Evolutionary conservation across 1,139 yeast genomes (phyloP).

Genomic region (Barnettozyma hawaiiensis): DNA sequence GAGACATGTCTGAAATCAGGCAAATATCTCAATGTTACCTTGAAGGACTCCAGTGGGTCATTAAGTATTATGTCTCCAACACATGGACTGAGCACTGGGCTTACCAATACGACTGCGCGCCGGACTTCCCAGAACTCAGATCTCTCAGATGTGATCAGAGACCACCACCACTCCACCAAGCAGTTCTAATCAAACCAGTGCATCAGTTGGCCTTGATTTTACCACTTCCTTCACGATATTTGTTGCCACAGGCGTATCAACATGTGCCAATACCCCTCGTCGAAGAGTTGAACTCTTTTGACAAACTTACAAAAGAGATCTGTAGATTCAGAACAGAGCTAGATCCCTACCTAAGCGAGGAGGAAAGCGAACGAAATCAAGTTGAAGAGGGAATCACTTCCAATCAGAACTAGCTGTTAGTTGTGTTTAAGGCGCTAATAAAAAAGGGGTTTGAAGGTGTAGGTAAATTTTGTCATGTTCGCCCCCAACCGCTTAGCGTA

Average conservation of each 20-base stretch:
- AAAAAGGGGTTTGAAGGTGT: too few species aligned
- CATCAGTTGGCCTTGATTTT: constrained; percentile 15
- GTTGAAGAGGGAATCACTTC: neutral
- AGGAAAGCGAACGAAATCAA: neutral
- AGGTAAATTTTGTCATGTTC: constrained; percentile 1
- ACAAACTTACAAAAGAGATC: neutral
- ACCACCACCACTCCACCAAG: neutral
- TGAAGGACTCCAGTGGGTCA: constrained; percentile 15
- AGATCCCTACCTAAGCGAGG: constrained; percentile 4
- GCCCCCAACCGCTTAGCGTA: too few species aligned
- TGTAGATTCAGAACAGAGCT: neutral
- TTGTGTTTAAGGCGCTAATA: neutral
- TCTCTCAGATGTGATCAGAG: neutral
- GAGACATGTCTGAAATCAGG: neutral
- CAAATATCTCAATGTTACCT: constrained; percentile 8
- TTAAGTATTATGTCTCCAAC: constrained; percentile 13
- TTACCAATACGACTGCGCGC: constrained; percentile 7
- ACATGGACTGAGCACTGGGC: constrained; percentile 7
- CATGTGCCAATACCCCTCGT: neutral
- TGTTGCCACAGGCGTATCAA: constrained; percentile 10
- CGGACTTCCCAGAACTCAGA: constrained; percentile 13
- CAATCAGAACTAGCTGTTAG: too few species aligned
- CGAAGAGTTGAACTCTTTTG: neutral
- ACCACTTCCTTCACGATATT: constrained; percentile 7
- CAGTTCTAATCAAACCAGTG: constrained; percentile 9